Evolutionary conservation across 2,329 filamentous ascomycete genomes (phyloP).

Genomic region (Penicillium decumbens): DNA sequence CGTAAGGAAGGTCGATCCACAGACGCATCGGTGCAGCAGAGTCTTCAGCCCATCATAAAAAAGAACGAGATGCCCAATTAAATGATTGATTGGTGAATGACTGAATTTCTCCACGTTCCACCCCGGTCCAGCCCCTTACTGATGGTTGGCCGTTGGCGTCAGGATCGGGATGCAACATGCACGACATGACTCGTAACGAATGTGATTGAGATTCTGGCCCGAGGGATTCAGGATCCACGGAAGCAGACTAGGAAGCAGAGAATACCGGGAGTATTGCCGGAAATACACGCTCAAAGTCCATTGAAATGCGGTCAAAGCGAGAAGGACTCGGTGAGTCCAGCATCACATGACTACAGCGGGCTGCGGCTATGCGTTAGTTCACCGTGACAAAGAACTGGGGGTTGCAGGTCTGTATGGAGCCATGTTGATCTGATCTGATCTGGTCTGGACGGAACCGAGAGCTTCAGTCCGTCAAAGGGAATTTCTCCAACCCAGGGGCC

Average conservation of each 20-base stretch:
- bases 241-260: neutral
- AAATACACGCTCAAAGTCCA: neutral
- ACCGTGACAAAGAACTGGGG: neutral
- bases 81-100: neutral
- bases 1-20: neutral
- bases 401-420: conserved; percentile 6
- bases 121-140: conserved; percentile 4
- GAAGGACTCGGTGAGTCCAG: neutral
- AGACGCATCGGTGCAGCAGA: neutral
- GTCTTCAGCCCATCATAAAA: neutral
- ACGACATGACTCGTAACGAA: conserved; percentile 18
- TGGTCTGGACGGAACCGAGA: conserved; percentile 15
- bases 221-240: neutral
- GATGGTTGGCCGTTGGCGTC: conserved; percentile 10
- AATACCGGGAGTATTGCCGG: too few species aligned
- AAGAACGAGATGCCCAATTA: neutral
- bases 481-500: neutral
- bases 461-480: conserved; percentile 9
- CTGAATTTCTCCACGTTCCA: conserved; percentile 12
- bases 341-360: conserved; percentile 14
- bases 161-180: conserved; percentile 8
- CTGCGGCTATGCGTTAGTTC: conserved; percentile 22
- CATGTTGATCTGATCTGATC: conserved; percentile 25
- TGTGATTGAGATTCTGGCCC: conserved; percentile 5
- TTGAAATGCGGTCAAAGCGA: neutral